Evolutionary conservation across 768 basidiomycete species (phyloP).

Genomic region (Russula brevipes): DNA sequence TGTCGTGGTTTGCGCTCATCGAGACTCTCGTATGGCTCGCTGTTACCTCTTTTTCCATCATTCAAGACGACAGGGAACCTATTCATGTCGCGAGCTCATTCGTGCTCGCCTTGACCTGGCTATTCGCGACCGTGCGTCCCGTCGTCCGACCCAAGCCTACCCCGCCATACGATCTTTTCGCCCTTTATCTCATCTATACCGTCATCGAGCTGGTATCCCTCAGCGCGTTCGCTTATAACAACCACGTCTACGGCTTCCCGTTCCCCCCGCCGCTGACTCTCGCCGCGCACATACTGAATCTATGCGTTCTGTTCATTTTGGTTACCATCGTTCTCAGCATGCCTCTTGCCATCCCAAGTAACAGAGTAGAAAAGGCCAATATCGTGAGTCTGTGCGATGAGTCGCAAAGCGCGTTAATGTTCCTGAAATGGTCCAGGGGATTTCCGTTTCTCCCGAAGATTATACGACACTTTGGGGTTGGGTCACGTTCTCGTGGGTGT

Average conservation of each 20-base stretch:
- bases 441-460: slow-evolving; percentile 63
- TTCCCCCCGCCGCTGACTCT: slow-evolving; percentile 36
- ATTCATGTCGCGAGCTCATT: slow-evolving; percentile 41
- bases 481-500: slow-evolving; percentile 68
- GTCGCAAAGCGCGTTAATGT: slow-evolving; percentile 1
- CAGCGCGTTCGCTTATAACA: slow-evolving; percentile 51
- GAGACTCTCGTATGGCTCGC: slow-evolving; percentile 57
- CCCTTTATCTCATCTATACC: slow-evolving; percentile 49
- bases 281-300: slow-evolving; percentile 36
- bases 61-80: slow-evolving; percentile 31
- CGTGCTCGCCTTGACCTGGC: slow-evolving; percentile 54
- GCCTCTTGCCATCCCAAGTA: slow-evolving; percentile 63
- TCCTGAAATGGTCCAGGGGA: slow-evolving; percentile 39
- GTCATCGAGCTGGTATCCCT: slow-evolving; percentile 43
- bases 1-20: slow-evolving; percentile 50
- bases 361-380: slow-evolving; percentile 44
- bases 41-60: slow-evolving; percentile 49
- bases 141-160: slow-evolving; percentile 50
- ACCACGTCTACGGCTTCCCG: slow-evolving; percentile 40
- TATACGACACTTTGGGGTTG: slow-evolving; percentile 68
- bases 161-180: slow-evolving; percentile 58
- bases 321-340: slow-evolving; percentile 50
- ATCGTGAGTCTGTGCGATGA: slow-evolving; percentile 46
- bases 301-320: slow-evolving; percentile 41
- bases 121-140: slow-evolving; percentile 57